Evolutionary conservation across 2,329 filamentous ascomycete species (phyloP), one percentile per base, ranked within the genome.

Genomic region (Botryotinia calthae): DNA sequence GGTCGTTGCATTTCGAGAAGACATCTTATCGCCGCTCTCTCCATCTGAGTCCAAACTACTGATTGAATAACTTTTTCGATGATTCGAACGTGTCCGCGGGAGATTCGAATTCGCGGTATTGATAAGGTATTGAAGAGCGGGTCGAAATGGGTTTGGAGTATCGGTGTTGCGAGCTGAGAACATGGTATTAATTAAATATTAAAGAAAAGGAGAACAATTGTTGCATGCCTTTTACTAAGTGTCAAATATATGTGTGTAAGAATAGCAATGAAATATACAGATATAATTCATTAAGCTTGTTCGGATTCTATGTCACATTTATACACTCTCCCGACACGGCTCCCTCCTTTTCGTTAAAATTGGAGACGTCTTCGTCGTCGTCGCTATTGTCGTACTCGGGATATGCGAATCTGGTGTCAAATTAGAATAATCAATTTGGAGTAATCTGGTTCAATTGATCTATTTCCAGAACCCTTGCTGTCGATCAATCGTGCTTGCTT

Each of bases 111-210:
- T 72, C 25, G 62, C 28, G 10, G n/a, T 61, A 18, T 72, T 51
- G 20, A 79, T 74, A 70, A 84, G 82, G 70, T 83, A 81, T 63
- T 82, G 79, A 28, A 82, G 76, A 28, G 82, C 81, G 9, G 82
- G 82, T 72, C 81, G 79, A 76, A 83, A 83, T 56, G 79, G 79
- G 77, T 79, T 80, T 18, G 70, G 70, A 9, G 76, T 74, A 66
- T 80, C 77, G 58, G 76, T 80, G 61, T 80, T 78, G 56, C 77
- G 75, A 28, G 76, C 74, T 64, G 79, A 80, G 74, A 80, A 79
- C 77, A 79, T 72, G 22, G 31, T 68, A 69, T 67, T 70, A 65
- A 68, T 74, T 67, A 28, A 58, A 59, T 18, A 7, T 59, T 40
- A 14, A 20, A 22, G 31, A 34, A 59, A 58, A 48, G 62, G 51